Conservation (phyloP, 495 filamentous ascomycete genomes). For the Annulohypoxylon bovei region DNA sequence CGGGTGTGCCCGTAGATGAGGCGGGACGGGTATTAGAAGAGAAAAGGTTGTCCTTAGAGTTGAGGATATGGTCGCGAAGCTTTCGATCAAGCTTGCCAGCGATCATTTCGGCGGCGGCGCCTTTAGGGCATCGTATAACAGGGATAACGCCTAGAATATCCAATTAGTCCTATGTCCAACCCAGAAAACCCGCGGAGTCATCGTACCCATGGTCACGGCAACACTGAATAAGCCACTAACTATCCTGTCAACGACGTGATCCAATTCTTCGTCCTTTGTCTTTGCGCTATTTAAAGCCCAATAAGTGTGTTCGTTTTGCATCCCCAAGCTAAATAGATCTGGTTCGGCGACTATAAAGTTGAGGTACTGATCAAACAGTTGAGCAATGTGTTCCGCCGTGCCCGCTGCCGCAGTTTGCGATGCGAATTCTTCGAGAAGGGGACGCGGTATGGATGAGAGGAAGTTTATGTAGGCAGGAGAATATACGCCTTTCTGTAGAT, state of each 20-base stretch:
- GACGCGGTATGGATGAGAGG: constrained; percentile 90
- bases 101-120: constrained; percentile 93
- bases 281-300: constrained; percentile 93
- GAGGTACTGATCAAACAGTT: constrained; percentile 96
- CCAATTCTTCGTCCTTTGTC: constrained; percentile 89
- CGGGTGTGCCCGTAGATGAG: constrained; percentile 63
- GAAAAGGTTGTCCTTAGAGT: constrained; percentile 97
- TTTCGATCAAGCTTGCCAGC: constrained; percentile 93
- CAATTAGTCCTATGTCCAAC: constrained; percentile 19
- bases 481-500: constrained; percentile 88
- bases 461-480: constrained; percentile 97
- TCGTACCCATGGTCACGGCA: constrained; percentile 91
- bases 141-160: constrained; percentile 76
- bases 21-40: constrained; percentile 57
- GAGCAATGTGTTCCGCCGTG: constrained; percentile 86
- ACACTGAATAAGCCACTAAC: constrained; percentile 97
- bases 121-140: constrained; percentile 90
- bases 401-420: constrained; percentile 82
- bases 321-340: constrained; percentile 91
- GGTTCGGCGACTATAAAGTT: constrained; percentile 98
- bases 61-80: constrained; percentile 93
- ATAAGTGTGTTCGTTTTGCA: constrained; percentile 86
- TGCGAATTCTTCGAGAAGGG: constrained; percentile 95
- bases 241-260: constrained; percentile 85
- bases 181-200: background rate